Evolutionary conservation across 805 yeast genomes (phyloP), one percentile per base, ranked within the genome.

Genomic region (Metschnikowia lochheadii): DNA sequence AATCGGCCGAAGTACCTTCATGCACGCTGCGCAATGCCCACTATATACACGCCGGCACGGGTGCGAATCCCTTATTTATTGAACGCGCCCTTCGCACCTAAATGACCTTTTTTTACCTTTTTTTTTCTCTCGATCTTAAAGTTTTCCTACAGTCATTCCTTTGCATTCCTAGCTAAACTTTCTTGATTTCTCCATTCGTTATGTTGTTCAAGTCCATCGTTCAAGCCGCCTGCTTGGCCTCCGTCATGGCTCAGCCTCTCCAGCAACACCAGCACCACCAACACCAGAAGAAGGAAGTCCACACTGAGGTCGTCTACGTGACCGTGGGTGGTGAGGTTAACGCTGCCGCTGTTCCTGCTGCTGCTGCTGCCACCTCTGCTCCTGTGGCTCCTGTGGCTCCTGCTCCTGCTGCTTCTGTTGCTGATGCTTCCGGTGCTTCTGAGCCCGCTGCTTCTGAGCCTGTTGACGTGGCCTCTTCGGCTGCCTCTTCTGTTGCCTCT

Each of bases 221-320:
- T 58, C 67, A 78, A 48, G 80, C 84, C 49, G 63, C 81, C 48
- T 63, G 82, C 49, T 67, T 77, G 52, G 78, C 79, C 59, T 65
- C 79, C 47, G 76, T 78, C 46, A 53, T 77, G 38, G 85, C 88
- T 54, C 81, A 79, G 49, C 89, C 89, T 52, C 70, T 80, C 49
- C 76, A 73, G 50, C 85, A 80, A 59, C 35, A 42, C 35, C 37
- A 85, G 69, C 79, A 78, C 63, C 61, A 57, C 50, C 55, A 55
- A n/a, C 56, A 55, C 43, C 82, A 81, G 64, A 81, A 77, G 63
- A 82, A 83, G 73, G 82, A 73, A 60, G 74, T 71, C 51, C 79
- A 76, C 55, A 75, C 78, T 55, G 73, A 77, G 57, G 75, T 80
- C 58, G 78, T 77, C 44, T 66, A 76, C 50, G 83, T 80, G 48